Evolutionary conservation across 345 rosid species (phyloP).

Genomic region (Draba incana): DNA sequence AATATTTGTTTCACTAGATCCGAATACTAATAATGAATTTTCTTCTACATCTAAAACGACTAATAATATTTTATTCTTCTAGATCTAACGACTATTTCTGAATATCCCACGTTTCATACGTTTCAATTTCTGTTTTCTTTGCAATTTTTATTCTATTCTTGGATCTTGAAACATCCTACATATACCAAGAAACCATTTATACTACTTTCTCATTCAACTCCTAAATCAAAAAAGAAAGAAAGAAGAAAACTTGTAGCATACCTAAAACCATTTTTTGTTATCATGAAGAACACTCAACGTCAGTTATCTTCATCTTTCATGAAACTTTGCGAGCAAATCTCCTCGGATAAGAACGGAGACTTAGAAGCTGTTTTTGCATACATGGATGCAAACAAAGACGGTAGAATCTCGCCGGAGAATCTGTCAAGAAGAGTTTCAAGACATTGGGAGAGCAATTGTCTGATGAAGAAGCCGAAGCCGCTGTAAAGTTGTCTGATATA

Average conservation of each 20-base stretch:
- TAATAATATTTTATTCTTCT: slow-evolving; percentile 19
- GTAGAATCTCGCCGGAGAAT: slow-evolving; percentile 59
- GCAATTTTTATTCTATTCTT: not conserved
- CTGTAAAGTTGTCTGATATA: slow-evolving; percentile 51
- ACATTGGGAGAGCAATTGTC: slow-evolving; percentile 53
- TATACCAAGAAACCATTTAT: slow-evolving; percentile 11
- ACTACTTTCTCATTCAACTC: slow-evolving; percentile 34
- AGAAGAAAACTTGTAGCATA: slow-evolving; percentile 4
- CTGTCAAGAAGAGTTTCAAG: slow-evolving; percentile 53
- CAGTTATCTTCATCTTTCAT: slow-evolving; percentile 42
- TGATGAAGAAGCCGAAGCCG: slow-evolving; percentile 58
- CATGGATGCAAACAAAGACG: slow-evolving; percentile 68
- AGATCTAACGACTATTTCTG: slow-evolving; percentile 29
- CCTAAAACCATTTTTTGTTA: not conserved
- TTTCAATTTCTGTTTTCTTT: slow-evolving; percentile 9
- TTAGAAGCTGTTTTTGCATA: slow-evolving; percentile 50
- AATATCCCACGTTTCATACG: slow-evolving; percentile 35
- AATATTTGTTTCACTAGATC: slow-evolving; percentile 16
- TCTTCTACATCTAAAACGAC: slow-evolving; percentile 22
- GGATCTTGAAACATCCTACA: slow-evolving; percentile 12
- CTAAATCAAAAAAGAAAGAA: not conserved
- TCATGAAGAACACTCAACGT: slow-evolving; percentile 39
- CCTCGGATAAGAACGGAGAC: slow-evolving; percentile 29
- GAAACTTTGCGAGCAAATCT: slow-evolving; percentile 25
- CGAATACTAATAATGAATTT: slow-evolving; percentile 9